A percentile compares a stretch with the other conserved stretches of the same genome.
Evolutionary conservation across 2,329 filamentous ascomycete species (phyloP).

Genomic region (Cercospora zeae-maydis): DNA sequence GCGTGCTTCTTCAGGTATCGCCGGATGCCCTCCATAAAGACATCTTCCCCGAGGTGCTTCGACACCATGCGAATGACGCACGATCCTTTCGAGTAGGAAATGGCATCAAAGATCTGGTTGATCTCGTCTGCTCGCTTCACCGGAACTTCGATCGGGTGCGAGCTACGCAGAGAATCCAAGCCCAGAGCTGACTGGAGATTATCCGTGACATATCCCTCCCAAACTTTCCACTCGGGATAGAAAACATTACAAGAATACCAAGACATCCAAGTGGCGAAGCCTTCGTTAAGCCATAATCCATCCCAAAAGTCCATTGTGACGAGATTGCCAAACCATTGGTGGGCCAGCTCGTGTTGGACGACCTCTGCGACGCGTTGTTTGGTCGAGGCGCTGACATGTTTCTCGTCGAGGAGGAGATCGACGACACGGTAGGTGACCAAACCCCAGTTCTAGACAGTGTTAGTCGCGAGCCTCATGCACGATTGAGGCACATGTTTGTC

Average conservation of each 20-base stretch:
- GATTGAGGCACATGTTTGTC: not conserved
- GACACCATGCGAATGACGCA: slow-evolving; percentile 97
- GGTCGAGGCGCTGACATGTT: slow-evolving; percentile 79
- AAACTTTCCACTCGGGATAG: slow-evolving; percentile 98
- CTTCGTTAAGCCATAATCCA: slow-evolving; percentile 91
- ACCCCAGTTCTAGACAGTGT: slow-evolving; percentile 97
- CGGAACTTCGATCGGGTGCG: slow-evolving; percentile 92
- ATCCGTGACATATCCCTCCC: slow-evolving; percentile 91
- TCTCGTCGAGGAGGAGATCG: slow-evolving; percentile 85
- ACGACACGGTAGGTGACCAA: slow-evolving; percentile 92
- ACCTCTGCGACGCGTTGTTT: slow-evolving; percentile 94
- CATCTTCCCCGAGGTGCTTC: slow-evolving; percentile 86
- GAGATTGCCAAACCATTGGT: slow-evolving; percentile 97
- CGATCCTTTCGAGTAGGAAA: slow-evolving; percentile 95
- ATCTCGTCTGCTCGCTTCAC: slow-evolving; percentile 94
- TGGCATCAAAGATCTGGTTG: slow-evolving; percentile 97
- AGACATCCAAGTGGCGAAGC: slow-evolving; percentile 88
- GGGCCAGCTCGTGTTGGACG: slow-evolving; percentile 92
- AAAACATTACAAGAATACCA: slow-evolving; percentile 93
- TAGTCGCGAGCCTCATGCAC: not conserved
- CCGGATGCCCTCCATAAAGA: slow-evolving; percentile 87
- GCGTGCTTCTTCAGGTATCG: slow-evolving; percentile 92
- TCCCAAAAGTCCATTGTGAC: slow-evolving; percentile 99
- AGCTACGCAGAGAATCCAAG: slow-evolving; percentile 87
- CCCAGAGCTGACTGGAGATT: slow-evolving; percentile 83